phyloP scores from a whole-genome alignment of 306 rosid species.

The Trichosanthes truncata region DNA sequence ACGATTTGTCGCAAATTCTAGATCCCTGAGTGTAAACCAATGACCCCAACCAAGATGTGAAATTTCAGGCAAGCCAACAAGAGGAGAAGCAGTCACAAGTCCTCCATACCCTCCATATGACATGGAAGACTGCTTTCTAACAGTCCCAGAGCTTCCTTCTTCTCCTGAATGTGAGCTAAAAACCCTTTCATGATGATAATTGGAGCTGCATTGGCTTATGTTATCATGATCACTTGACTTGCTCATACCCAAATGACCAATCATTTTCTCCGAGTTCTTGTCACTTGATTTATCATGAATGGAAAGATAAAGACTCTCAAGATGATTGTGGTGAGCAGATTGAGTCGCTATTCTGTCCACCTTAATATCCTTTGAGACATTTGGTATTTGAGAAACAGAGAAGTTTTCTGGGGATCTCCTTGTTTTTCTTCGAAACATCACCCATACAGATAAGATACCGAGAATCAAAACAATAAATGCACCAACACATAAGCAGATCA shows the following conservation, averaged over 20 bases:
- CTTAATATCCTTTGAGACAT: conserved; percentile 71
- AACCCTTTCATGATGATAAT: conserved; percentile 73
- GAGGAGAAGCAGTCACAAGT: conserved; percentile 66
- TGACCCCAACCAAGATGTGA: conserved; percentile 99
- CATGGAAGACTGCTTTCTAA: conserved; percentile 42
- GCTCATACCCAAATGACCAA: conserved; percentile 46
- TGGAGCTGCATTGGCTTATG: conserved; percentile 73
- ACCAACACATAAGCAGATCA: conserved; percentile 73
- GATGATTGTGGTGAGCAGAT: conserved; percentile 34
- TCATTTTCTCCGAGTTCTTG: conserved; percentile 49
- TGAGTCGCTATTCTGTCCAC: conserved; percentile 67
- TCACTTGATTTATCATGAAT: conserved; percentile 48
- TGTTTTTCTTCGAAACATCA: conserved; percentile 65
- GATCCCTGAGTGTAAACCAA: conserved; percentile 97
- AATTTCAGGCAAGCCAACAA: conserved; percentile 78
- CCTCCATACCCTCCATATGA: conserved; percentile 58
- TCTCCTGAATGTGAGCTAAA: conserved; percentile 70
- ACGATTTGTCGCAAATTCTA: conserved; percentile 60
- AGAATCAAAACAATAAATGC: conserved; percentile 73
- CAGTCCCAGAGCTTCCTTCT: conserved; percentile 79
- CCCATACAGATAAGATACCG: conserved; percentile 68
- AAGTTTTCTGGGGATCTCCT: conserved; percentile 50
- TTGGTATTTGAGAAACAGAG: conserved; percentile 64
- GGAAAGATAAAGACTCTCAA: conserved; percentile 34
- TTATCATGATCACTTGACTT: conserved; percentile 66